Conservation (phyloP, 768 basidiomycete species). For the Tremella mesenterica region DNA sequence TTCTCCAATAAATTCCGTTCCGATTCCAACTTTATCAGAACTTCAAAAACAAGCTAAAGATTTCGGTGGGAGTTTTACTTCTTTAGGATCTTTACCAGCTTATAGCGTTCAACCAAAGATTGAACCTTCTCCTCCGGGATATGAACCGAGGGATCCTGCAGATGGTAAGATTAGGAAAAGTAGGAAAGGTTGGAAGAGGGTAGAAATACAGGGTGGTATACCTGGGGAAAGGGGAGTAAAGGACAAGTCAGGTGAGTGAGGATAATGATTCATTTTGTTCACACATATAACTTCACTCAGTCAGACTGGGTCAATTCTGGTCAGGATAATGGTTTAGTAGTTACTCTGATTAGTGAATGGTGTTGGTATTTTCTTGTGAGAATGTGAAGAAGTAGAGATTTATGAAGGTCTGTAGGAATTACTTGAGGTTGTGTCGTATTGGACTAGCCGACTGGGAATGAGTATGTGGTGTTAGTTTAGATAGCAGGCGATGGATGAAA, state of each 20-base stretch:
- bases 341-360: too few species aligned
- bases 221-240: conserved; percentile 3
- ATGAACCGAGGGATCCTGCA: conserved; percentile 3
- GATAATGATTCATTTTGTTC: too few species aligned
- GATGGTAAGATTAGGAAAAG: conserved; percentile 6
- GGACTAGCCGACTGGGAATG: too few species aligned
- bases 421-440: too few species aligned
- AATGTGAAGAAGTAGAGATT: too few species aligned
- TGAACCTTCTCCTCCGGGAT: background rate
- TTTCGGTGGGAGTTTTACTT: background rate
- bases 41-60: conserved; percentile 17
- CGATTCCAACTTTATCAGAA: conserved; percentile 17
- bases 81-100: background rate
- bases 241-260: background rate
- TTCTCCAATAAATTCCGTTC: conserved; percentile 8
- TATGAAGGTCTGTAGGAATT: too few species aligned
- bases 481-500: too few species aligned
- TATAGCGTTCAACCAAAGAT: background rate
- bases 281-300: too few species aligned
- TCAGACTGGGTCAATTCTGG: too few species aligned
- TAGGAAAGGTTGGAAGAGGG: conserved; percentile 7
- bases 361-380: too few species aligned
- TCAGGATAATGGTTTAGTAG: too few species aligned
- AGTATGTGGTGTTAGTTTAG: too few species aligned
- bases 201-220: conserved; percentile 3